Base-by-base conservation (phyloP, 1,284 basidiomycete genomes). In the Austroboletus novae-zelandiae region DNA sequence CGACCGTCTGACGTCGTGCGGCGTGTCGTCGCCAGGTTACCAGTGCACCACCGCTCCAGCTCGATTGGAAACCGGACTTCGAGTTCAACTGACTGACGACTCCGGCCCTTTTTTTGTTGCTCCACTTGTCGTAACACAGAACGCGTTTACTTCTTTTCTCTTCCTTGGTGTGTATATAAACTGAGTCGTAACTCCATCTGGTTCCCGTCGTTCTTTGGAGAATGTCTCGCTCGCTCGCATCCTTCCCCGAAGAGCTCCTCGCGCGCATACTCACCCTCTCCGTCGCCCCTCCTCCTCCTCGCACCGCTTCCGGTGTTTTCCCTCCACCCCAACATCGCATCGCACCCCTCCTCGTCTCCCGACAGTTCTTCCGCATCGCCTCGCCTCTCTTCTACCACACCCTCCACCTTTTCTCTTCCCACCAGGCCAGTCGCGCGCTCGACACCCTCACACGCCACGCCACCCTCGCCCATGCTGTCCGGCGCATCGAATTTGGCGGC, bases 171-270 rank as follows among this genome's bases (percentile, higher is more conserved):
- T 40, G 34, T 56, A 57, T 60, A 54, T 54, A 60, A 50, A 29
- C 47, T 7, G 34, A 34, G 1, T 18, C 2, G 51, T 17, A 35
- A 20, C 32, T 15, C 39, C 44, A 36, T 50, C 43, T 29, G 51
- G 41, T 23, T 47, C 30, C 29, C 11, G 10, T 35, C 35, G 15
- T 32, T 36, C 32, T 29, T 13, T 47, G 32, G 11, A 30, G 36
- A 31, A 62, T 60, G 57, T 43, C 47, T 10, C 29, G 20, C 35
- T 53, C 57, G 1, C 63, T 79, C 41, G 60, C 65, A n/a, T 60
- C 65, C 39, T 72, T 81, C 50, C 81, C 80, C 8, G 80, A 83
- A 68, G 81, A 83, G 59, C 69, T 83, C 54, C 66, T 82, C 49
- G 74, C 76, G 51, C 74, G 73, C 52, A 78, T 83, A 54, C 71